Base-by-base conservation (phyloP, 768 basidiomycete genomes). In the Macrolepiota fuliginosa region DNA sequence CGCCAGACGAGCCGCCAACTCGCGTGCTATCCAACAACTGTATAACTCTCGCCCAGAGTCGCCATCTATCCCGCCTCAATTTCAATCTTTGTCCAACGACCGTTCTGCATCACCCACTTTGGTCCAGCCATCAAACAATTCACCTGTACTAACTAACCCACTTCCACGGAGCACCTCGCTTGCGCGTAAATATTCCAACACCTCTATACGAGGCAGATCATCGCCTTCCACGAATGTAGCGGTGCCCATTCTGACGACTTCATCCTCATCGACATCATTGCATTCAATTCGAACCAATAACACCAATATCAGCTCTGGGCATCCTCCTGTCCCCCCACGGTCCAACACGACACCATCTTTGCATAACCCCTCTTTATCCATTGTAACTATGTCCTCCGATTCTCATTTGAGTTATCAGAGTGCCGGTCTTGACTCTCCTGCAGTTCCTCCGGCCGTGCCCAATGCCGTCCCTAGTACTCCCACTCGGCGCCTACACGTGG, bases 91-190 rank as follows among this genome's bases (percentile, higher is more conserved):
- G 24, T 39, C 51, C 11, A 22, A 42, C 52, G 58, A 60, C 37
- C 58, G 51, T 19, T 35, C 56, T 7, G n/a, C 36, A 45, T 29
- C 40, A 47, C 50, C n/a, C n/a, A 29, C 37, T 10, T 22, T 24
- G 17, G 24, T 66, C 57, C 70, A 55, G 36, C 63, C 54, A 45
- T 36, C 61, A 46, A 49, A 39, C 49, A 50, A 19, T 19, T 35
- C 63, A 10, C 40, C 61, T 19, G 32, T 70, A 5, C 65, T 77
- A 39, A 66, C 69, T 3, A 64, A 71, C 25, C 75, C 77, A 3
- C 62, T 62, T 4, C 75, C 77, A 52, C 73, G 75, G 5, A 70
- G 71, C 15, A 73, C 77, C 1, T 78, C 78, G 10, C 71, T 77
- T 49, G 70, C 70, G 17, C 71, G 74, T 10, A 70, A 76, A 45